Base-by-base conservation (phyloP, 2,329 filamentous ascomycete species). In the Oidium heveae region DNA sequence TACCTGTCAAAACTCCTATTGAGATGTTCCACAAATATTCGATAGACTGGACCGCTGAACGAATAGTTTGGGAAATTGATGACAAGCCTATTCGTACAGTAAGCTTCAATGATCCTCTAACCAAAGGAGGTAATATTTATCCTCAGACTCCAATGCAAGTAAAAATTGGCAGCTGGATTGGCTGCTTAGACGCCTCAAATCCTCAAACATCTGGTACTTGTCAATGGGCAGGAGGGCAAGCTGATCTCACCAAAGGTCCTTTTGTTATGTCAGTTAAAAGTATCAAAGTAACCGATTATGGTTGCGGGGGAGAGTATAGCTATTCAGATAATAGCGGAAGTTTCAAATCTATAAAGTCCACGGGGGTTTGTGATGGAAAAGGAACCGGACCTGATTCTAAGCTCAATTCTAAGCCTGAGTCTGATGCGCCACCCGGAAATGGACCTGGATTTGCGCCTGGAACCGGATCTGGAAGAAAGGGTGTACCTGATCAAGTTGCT, bases 91-190 rank as follows among this genome's bases (percentile, higher is more conserved):
- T 72, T 24, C 73, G 75, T 56, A 72, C 69, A 2, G 68, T 73
- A 28, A 66, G 66, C 52, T 73, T 68, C 59, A 63, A 61, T 44
- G 71, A 73, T 58, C 62, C 71, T 39, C 56, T 74, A 55, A 64
- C 72, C 49, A 54, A 74, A 50, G 68, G 69, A 9, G 76, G 75
- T 57, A 66, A 68, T 56, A 72, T 70, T 64, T 86, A 74, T 67
- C 82, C 82, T 1, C 82, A 85, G 67, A 82, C 79, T 0, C 82
- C 82, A 10, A 81, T 80, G 74, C 74, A 75, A 55, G 64, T 82
- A 61, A 79, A 79, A 69, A 68, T 82, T 52, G 77, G 79, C 53
- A 73, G 73, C 58, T 77, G 74, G 71, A 67, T 72, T 47, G 66
- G 62, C 54, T 65, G 63, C 53, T 53, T 57, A 22, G 56, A 60